Conservation (phyloP, 495 filamentous ascomycete genomes). For the Arthonia radiata region DNA sequence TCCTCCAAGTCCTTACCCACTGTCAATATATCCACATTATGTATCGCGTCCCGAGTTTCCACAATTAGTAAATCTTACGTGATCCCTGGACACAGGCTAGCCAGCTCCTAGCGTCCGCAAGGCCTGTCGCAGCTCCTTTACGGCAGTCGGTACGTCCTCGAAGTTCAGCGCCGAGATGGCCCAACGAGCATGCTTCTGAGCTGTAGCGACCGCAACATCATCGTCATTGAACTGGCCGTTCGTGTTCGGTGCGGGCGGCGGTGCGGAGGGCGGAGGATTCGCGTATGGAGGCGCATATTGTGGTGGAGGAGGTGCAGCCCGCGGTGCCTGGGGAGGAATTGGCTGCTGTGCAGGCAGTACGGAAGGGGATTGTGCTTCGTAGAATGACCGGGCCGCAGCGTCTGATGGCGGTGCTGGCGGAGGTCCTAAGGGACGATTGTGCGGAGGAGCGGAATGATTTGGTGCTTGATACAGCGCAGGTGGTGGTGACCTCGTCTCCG, state of each 20-base stretch:
- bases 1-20: too few relatives aligned
- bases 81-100: too few relatives aligned
- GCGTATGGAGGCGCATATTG: too few relatives aligned
- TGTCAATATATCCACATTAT: too few relatives aligned
- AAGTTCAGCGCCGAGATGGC: slow-evolving; percentile 92
- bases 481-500: slow-evolving; percentile 18
- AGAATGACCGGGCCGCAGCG: slow-evolving; percentile 3
- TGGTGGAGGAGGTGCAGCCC: too few relatives aligned
- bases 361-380: too few relatives aligned
- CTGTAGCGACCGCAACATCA: slow-evolving; percentile 47
- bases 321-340: too few relatives aligned
- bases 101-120: slow-evolving; percentile 42
- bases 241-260: slow-evolving; percentile 1
- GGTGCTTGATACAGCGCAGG: slow-evolving; percentile 9
- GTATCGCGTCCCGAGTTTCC: too few relatives aligned
- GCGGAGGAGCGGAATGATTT: slow-evolving; percentile 4
- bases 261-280: slow-evolving; percentile 6
- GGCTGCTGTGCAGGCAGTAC: too few relatives aligned
- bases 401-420: slow-evolving; percentile 8
- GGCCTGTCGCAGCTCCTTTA: slow-evolving; percentile 59
- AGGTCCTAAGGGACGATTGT: slow-evolving; percentile 3
- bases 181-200: slow-evolving; percentile 93
- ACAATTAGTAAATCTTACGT: too few relatives aligned
- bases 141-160: slow-evolving; percentile 78
- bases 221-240: slow-evolving; percentile 25